Base-by-base conservation (phyloP, 2,329 filamentous ascomycete genomes). In the Fusarium dlaminii region DNA sequence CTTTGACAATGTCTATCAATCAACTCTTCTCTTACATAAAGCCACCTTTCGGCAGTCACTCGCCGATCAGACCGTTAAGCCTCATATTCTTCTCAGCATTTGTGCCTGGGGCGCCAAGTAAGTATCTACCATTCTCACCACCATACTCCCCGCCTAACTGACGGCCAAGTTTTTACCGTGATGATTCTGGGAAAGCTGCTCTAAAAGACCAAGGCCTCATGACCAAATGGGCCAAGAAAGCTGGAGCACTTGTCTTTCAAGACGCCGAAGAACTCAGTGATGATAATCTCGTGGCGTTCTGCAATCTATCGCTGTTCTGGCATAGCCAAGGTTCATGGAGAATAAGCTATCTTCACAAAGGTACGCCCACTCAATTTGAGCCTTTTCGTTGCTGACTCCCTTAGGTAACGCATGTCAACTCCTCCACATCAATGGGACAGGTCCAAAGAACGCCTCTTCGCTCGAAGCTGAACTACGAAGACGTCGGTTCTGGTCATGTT, bases 71-170 rank as follows among this genome's bases (percentile, higher is more conserved):
- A 56, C 51, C 0, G 12, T 60, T 3, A 45, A 29, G 1, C 17
- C 49, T 15, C 74, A 77, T 11, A 13, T 77, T 0, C 40, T 77
- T 8, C 45, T 77, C 0, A 72, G 74, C 5, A 46, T 77, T 1
- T 77, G 65, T 6, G 74, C 72, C 1, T 77, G 72, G 72, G 74
- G 74, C 17, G 75, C 74, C 8, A 77, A 72, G 75, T 77, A 51
- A 37, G 68, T 6, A 18, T 20, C n/a, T n/a, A n/a, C n/a, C 14
- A 17, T 11, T 27, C 20, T 29, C 18, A 27, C 1, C 5, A 9
- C 3, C 9, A 2, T 13, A 0, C 7, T 18, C 8, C 17, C 22
- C 0, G 1, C 13, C 0, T 48, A 8, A 22, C 45, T 30, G 9
- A 48, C 20, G 3, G 12, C 27, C 5, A 3, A 76, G 75, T 15